Conservation (phyloP, 2,329 filamentous ascomycete genomes). For the Pezicula carpinea region DNA sequence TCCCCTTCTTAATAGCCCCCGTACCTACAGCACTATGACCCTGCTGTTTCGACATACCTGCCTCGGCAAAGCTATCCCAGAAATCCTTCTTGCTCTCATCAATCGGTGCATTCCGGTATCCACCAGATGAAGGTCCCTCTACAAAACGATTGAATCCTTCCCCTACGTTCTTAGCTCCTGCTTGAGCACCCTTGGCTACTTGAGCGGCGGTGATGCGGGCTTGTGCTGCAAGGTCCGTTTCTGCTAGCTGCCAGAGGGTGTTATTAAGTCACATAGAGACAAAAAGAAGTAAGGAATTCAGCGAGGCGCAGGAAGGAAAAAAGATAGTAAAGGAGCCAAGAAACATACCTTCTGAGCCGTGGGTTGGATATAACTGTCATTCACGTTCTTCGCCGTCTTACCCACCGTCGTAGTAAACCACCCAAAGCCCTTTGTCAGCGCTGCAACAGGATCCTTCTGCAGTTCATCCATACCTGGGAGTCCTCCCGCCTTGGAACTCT, state of each 20-base stretch:
- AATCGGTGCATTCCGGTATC: conserved; percentile 35
- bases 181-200: conserved; percentile 60
- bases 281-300: background rate
- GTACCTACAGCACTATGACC: conserved; percentile 23
- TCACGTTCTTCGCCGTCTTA: conserved; percentile 87
- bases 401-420: conserved; percentile 87
- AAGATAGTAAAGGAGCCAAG: conserved; percentile 6
- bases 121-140: conserved; percentile 55
- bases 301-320: background rate
- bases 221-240: conserved; percentile 71
- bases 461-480: conserved; percentile 79
- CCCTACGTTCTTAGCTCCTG: conserved; percentile 70
- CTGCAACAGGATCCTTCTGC: conserved; percentile 84
- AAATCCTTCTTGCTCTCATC: conserved; percentile 74
- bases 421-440: conserved; percentile 86
- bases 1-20: conserved; percentile 24
- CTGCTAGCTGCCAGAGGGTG: conserved; percentile 56
- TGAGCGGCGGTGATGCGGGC: conserved; percentile 59
- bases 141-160: conserved; percentile 84
- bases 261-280: conserved; percentile 18
- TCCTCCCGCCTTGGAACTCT: conserved; percentile 26
- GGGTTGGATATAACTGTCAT: conserved; percentile 87
- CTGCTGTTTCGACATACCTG: conserved; percentile 11
- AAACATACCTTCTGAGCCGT: conserved; percentile 75
- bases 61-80: conserved; percentile 83